Conservation (phyloP, 179 eudicot genomes). For the Beta macrorhiza region DNA sequence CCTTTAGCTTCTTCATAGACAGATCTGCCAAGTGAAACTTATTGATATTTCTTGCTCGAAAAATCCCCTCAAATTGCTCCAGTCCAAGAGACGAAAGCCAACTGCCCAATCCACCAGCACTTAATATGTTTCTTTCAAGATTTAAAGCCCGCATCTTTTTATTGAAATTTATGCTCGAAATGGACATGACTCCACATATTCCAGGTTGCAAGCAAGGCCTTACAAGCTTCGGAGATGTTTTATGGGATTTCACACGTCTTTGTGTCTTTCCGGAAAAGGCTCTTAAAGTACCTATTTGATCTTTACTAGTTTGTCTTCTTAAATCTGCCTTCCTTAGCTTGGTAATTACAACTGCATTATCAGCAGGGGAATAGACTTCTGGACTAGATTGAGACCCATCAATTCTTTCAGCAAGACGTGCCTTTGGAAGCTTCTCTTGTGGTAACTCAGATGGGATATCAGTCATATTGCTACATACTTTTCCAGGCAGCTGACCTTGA, state of each 20-base stretch:
- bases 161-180: slow-evolving; percentile 34
- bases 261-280: slow-evolving; percentile 13
- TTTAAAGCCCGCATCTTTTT: slow-evolving; percentile 57
- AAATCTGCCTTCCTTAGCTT: slow-evolving; percentile 9
- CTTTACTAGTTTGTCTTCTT: slow-evolving; percentile 20
- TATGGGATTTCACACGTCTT: neutral
- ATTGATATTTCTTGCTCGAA: slow-evolving; percentile 43
- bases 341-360: slow-evolving; percentile 3
- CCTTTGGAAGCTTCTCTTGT: slow-evolving; percentile 21
- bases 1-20: slow-evolving; percentile 86
- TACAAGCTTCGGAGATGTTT: slow-evolving; percentile 14
- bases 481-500: slow-evolving; percentile 32
- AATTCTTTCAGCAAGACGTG: slow-evolving; percentile 15
- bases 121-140: slow-evolving; percentile 68
- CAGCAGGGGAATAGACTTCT: slow-evolving; percentile 16
- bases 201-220: slow-evolving; percentile 10
- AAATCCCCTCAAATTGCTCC: slow-evolving; percentile 53
- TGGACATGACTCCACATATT: slow-evolving; percentile 21
- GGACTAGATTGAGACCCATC: slow-evolving; percentile 34
- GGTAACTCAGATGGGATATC: slow-evolving; percentile 25
- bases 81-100: slow-evolving; percentile 86
- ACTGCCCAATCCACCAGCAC: slow-evolving; percentile 76
- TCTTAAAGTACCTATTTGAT: slow-evolving; percentile 21
- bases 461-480: slow-evolving; percentile 19
- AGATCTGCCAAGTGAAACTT: slow-evolving; percentile 68